Evolutionary conservation across 805 yeast genomes (phyloP).

Genomic region (Lachancea meyersii): DNA sequence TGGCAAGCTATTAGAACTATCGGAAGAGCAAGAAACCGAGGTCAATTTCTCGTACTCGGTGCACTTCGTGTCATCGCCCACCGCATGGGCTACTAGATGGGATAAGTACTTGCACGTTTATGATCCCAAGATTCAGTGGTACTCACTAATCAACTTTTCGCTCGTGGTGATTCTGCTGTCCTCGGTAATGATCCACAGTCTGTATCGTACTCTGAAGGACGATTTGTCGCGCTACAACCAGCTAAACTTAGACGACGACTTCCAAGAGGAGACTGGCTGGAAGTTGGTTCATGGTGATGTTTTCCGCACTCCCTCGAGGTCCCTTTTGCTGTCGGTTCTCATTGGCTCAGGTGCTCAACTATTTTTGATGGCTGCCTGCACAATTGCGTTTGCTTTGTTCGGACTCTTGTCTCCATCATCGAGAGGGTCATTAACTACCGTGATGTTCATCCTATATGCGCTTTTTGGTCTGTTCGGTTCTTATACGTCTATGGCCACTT

Average conservation of each 20-base stretch:
- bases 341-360: constrained; percentile 88
- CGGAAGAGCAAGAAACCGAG: constrained; percentile 42
- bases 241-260: constrained; percentile 77
- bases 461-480: constrained; percentile 79
- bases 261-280: constrained; percentile 95
- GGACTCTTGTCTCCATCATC: constrained; percentile 92
- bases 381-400: constrained; percentile 74
- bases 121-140: constrained; percentile 95
- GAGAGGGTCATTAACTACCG: constrained; percentile 88
- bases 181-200: constrained; percentile 68
- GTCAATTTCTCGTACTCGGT: constrained; percentile 88
- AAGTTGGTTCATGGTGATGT: constrained; percentile 93
- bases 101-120: constrained; percentile 88
- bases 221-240: constrained; percentile 88
- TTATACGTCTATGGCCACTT: constrained; percentile 75
- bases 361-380: constrained; percentile 64
- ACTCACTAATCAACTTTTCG: constrained; percentile 81
- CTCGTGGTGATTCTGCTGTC: constrained; percentile 73
- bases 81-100: constrained; percentile 98
- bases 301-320: constrained; percentile 71
- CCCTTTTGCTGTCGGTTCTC: constrained; percentile 68
- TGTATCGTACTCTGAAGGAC: constrained; percentile 70
- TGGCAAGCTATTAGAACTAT: constrained; percentile 42
- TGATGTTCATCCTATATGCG: constrained; percentile 79
- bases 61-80: constrained; percentile 56